These are phyloP conservation scores for Neurospora sp. DNA, from an alignment of 495 filamentous ascomycete genomes.

Conservation along the genomic window DNA sequence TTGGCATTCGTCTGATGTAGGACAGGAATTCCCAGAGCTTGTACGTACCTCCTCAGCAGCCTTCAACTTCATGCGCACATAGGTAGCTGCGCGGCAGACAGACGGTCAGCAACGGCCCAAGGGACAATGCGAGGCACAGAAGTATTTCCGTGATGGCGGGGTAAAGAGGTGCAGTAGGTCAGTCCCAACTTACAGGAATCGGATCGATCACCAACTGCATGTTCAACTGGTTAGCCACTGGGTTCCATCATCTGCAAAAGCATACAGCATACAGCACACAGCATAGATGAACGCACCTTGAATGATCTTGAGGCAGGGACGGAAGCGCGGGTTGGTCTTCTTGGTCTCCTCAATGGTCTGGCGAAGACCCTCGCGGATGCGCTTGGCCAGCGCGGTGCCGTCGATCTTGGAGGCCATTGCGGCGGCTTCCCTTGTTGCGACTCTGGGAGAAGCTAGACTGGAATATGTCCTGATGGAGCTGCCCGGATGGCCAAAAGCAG, in stretches of 20 bases:
- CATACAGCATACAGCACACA: constrained; percentile 1
- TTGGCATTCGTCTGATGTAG: background rate
- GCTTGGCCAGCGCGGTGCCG: constrained; percentile 87
- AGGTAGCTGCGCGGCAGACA: constrained; percentile 54
- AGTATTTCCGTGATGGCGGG: background rate
- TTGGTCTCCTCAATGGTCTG: constrained; percentile 73
- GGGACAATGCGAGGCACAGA: background rate
- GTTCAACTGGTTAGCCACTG: constrained; percentile 5
- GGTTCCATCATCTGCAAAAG: background rate
- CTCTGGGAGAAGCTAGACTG: constrained; percentile 29
- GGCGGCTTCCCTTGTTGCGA: constrained; percentile 51
- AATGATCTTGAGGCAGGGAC: constrained; percentile 81
- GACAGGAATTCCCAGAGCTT: constrained; percentile 1
- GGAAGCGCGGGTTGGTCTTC: constrained; percentile 70
- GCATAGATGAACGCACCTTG: constrained; percentile 52
- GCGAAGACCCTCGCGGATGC: constrained; percentile 69
- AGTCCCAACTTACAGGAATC: constrained; percentile 67
- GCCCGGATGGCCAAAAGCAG: background rate
- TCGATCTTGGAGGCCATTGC: constrained; percentile 92
- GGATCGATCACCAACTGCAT: constrained; percentile 69
- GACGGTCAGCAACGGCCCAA: constrained; percentile 16
- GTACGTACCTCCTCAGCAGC: constrained; percentile 78
- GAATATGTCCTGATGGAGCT: constrained; percentile 18
- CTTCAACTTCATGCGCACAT: constrained; percentile 99
- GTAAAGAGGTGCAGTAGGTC: background rate